These are phyloP conservation scores for Breviolum minutum DNA, from an alignment of 73 alveolate species.

Conservation along the genomic window DNA sequence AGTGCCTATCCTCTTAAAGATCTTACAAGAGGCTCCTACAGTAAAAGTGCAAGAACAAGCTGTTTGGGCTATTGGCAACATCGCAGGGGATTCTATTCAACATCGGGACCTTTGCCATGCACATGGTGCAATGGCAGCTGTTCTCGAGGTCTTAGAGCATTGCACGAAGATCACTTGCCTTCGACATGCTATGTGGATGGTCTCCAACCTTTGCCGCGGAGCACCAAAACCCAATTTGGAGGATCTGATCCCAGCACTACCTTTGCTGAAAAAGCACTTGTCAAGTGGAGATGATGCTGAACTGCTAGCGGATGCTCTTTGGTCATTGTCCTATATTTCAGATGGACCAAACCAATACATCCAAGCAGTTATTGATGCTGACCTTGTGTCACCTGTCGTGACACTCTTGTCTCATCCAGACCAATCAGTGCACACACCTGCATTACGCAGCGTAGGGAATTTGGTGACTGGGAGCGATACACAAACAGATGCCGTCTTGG, in stretches of 20 bases:
- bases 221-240: constrained; percentile 44
- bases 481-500: constrained; percentile 64
- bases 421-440: constrained; percentile 52
- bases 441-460: constrained; percentile 67
- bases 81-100: constrained; percentile 67
- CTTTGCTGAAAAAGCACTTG: constrained; percentile 25
- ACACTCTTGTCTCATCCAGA: neutral
- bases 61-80: constrained; percentile 66
- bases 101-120: constrained; percentile 57
- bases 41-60: constrained; percentile 25
- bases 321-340: constrained; percentile 65
- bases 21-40: constrained; percentile 13
- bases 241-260: constrained; percentile 8
- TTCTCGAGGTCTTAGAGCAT: neutral
- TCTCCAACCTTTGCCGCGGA: constrained; percentile 79
- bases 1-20: constrained; percentile 36
- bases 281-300: neutral
- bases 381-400: neutral
- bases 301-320: constrained; percentile 21
- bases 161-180: constrained; percentile 12
- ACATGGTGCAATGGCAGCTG: neutral
- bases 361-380: constrained; percentile 48
- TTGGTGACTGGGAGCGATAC: constrained; percentile 42
- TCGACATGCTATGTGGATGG: constrained; percentile 54
- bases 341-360: constrained; percentile 65